Base-by-base conservation (phyloP, 306 rosid genomes). In the Hippophae tibetana region DNA sequence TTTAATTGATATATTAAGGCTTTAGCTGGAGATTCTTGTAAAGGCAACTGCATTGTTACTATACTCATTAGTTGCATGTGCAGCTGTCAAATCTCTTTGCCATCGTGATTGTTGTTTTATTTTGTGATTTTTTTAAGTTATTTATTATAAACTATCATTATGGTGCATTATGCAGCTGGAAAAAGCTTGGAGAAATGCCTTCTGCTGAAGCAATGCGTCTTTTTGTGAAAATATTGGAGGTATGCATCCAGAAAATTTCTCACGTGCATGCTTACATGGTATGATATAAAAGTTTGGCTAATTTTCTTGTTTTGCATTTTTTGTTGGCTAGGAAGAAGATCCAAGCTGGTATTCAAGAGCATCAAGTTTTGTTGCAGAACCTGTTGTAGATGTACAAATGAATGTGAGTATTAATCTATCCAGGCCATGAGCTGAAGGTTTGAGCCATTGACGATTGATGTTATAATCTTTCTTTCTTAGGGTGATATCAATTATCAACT, bases 261-360 rank as follows among this genome's bases (percentile, higher is more conserved):
- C 46, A 26, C 41, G 57, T 56, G 52, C 43, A 18, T 64, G 61
- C 43, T 64, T 68, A 57, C 43, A 56, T 58, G n/a, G 10, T 63
- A 41, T 65, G 47, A 2, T 13, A 43, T 14, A 60, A 62, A 63
- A 62, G 61, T 64, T 64, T 47, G 48, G 47, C 75, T 76, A 55
- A 78, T 66, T 10, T 12, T 52, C 60, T 57, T 65, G 7, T 11
- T 58, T 40, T 43, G 60, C 38, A 47, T 58, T 67, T 49, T 40
- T 52, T 67, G 59, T 58, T 75, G 71, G 54, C 57, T 65, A 90
- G 97, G 97, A 90, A 81, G 95, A 90, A 77, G 93, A 87, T 67
- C 97, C 97, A 54, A 84, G 94, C 66, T 87, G 97, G 97, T 87
- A 90, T 76, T 90, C 97, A 65, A 87, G 95, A 81, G 87, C 79